These are phyloP conservation scores for Neostapfia colusana DNA, from an alignment of 176 grass and related monocot species.

Conservation along the genomic window DNA sequence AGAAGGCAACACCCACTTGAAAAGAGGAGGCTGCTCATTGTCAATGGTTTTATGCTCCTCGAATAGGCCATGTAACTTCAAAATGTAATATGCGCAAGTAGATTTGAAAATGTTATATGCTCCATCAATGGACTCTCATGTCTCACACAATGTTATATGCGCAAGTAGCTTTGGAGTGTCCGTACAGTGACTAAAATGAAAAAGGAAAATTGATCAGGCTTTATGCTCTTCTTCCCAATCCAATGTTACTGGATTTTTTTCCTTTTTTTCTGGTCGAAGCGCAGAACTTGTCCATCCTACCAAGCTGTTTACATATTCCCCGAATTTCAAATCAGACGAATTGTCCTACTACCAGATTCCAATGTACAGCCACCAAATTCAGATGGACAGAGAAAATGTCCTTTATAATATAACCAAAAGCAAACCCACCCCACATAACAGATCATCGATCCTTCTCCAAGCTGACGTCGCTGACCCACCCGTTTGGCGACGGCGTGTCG, in stretches of 20 bases:
- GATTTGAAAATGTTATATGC: too few species aligned
- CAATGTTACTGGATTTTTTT: background rate
- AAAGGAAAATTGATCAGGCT: too few species aligned
- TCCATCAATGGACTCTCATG: too few species aligned
- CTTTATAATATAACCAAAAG: too few species aligned
- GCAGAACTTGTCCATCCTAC: constrained; percentile 18
- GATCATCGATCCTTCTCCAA: constrained; percentile 55
- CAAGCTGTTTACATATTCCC: background rate
- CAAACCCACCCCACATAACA: too few species aligned
- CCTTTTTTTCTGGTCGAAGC: background rate
- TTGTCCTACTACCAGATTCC: constrained; percentile 25
- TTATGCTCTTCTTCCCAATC: background rate
- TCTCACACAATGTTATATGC: too few species aligned
- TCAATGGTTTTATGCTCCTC: background rate
- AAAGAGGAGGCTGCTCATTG: background rate
- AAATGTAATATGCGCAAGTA: too few species aligned
- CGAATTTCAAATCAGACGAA: background rate
- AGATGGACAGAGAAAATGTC: constrained; percentile 11
- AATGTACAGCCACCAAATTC: constrained; percentile 42
- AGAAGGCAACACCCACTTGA: background rate
- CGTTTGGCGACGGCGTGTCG: constrained; percentile 50
- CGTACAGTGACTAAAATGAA: background rate
- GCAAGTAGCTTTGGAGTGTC: background rate
- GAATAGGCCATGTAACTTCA: background rate
- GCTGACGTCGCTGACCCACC: constrained; percentile 34